Evolutionary conservation across 345 rosid species (phyloP).

Genomic region (Euphorbia peplus): DNA sequence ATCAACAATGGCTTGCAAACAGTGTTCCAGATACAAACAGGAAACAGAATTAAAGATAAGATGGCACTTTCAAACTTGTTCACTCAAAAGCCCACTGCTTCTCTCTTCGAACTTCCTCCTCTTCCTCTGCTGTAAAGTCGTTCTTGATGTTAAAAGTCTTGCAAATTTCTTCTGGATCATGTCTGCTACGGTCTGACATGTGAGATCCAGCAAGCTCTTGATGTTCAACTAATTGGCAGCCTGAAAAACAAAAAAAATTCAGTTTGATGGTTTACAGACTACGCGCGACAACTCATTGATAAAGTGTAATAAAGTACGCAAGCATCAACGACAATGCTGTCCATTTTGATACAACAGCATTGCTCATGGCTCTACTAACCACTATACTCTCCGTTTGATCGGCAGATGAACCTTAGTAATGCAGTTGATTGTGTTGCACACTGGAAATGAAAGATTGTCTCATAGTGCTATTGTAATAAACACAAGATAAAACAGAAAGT

Average conservation of each 20-base stretch:
- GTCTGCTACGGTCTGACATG: constrained; percentile 27
- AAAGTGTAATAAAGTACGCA: too few relatives aligned
- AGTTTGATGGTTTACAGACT: too few relatives aligned
- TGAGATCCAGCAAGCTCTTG: constrained; percentile 25
- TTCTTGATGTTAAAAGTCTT: constrained; percentile 24
- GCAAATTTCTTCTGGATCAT: constrained; percentile 27
- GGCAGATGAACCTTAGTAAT: too few relatives aligned
- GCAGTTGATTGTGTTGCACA: too few relatives aligned
- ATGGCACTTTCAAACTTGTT: background rate
- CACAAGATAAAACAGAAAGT: too few relatives aligned
- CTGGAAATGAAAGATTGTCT: too few relatives aligned
- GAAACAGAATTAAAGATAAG: background rate
- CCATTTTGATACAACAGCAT: too few relatives aligned
- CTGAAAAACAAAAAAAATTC: constrained; percentile 4
- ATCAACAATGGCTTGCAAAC: background rate
- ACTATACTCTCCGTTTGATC: too few relatives aligned
- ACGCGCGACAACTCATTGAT: too few relatives aligned
- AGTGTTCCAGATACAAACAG: background rate
- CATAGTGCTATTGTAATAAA: too few relatives aligned
- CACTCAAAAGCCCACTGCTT: constrained; percentile 32
- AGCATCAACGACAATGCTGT: too few relatives aligned
- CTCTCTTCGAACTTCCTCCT: constrained; percentile 30
- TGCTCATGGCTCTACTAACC: too few relatives aligned
- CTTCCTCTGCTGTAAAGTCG: constrained; percentile 24
- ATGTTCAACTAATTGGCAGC: constrained; percentile 28